Percentiles rank a stretch among this genome's conserved stretches.
Conservation (phyloP, 345 rosid species). For the Nephelium lappaceum region DNA sequence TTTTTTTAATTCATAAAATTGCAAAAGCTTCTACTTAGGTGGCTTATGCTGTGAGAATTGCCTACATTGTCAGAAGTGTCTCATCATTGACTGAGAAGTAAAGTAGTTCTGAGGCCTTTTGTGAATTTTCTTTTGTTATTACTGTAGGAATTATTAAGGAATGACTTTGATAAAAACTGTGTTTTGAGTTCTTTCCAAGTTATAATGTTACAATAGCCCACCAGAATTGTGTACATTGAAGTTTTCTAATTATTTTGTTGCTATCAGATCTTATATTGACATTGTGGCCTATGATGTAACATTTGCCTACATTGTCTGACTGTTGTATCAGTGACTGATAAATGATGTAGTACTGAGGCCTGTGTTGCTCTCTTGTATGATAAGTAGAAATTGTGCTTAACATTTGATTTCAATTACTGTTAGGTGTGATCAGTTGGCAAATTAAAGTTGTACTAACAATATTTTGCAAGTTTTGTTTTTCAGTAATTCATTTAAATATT, state of each 20-base stretch:
- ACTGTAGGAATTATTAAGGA: too few relatives aligned
- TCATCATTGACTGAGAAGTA: neutral
- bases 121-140: too few relatives aligned
- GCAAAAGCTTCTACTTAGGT: neutral
- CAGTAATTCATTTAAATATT: neutral
- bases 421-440: too few relatives aligned
- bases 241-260: neutral
- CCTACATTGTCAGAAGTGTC: neutral
- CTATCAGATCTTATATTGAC: neutral
- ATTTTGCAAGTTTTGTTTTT: neutral
- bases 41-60: neutral
- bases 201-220: too few relatives aligned
- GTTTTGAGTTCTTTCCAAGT: too few relatives aligned
- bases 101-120: neutral
- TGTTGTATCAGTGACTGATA: slow-evolving; percentile 8
- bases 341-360: slow-evolving; percentile 6
- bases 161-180: neutral
- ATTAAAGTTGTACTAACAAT: neutral
- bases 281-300: slow-evolving; percentile 10
- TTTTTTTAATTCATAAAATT: too few relatives aligned
- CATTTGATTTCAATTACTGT: neutral
- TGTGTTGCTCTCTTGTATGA: neutral
- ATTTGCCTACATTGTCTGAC: slow-evolving; percentile 22
- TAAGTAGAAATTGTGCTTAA: neutral
- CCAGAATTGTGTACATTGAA: too few relatives aligned